Conservation (phyloP, 768 basidiomycete genomes). For the Calvatia gigantea region DNA sequence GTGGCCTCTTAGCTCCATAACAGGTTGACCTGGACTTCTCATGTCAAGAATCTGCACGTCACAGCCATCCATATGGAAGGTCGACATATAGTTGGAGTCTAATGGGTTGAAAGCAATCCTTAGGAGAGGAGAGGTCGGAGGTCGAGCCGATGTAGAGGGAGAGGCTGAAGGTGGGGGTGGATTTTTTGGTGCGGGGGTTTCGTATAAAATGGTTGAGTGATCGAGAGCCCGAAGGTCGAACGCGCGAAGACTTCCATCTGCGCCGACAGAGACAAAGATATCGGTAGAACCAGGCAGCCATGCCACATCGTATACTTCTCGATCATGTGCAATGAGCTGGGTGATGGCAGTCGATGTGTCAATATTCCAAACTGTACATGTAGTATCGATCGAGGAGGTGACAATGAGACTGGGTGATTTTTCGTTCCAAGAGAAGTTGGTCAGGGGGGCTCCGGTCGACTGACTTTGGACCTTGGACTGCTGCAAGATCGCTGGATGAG, state of each 20-base stretch:
- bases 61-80: conserved; percentile 90
- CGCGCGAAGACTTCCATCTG: conserved; percentile 93
- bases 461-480: conserved; percentile 91
- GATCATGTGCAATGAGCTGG: conserved; percentile 95
- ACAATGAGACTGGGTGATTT: conserved; percentile 88
- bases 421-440: conserved; percentile 97
- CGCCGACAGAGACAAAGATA: conserved; percentile 97
- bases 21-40: conserved; percentile 93
- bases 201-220: conserved; percentile 97
- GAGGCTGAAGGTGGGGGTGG: conserved; percentile 55
- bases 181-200: conserved; percentile 81
- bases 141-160: conserved; percentile 58
- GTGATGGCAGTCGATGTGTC: conserved; percentile 91
- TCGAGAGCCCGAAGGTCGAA: conserved; percentile 96
- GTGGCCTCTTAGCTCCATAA: conserved; percentile 87
- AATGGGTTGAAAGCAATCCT: conserved; percentile 89
- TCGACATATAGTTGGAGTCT: conserved; percentile 94
- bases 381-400: conserved; percentile 97
- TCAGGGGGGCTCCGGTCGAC: conserved; percentile 84
- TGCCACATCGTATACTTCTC: conserved; percentile 96
- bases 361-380: conserved; percentile 99
- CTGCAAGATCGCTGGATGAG: conserved; percentile 27
- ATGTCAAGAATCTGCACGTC: conserved; percentile 95
- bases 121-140: conserved; percentile 76
- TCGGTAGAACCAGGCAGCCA: conserved; percentile 96